Conservation (phyloP, 2,329 filamentous ascomycete species). For the Aspergillus flavus region DNA sequence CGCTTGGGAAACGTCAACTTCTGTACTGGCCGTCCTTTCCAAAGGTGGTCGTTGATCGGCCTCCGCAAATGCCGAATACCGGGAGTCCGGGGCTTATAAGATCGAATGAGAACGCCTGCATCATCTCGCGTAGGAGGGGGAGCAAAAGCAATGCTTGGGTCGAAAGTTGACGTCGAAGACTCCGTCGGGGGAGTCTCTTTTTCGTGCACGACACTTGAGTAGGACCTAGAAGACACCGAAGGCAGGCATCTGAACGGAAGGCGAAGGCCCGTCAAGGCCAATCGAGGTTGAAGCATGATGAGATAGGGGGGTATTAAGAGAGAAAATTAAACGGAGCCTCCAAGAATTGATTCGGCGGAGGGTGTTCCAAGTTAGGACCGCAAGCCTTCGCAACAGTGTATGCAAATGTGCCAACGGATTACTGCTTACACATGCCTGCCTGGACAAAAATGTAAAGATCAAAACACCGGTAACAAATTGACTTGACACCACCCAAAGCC, state of each 20-base stretch:
- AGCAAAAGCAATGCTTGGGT: conserved; percentile 44
- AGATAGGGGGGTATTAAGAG: neutral
- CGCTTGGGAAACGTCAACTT: conserved; percentile 89
- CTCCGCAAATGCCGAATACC: conserved; percentile 89
- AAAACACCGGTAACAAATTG: neutral
- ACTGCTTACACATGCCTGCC: conserved; percentile 19
- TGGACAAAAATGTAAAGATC: neutral
- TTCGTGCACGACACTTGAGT: conserved; percentile 53
- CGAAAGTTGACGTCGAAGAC: conserved; percentile 39
- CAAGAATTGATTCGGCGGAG: conserved; percentile 10
- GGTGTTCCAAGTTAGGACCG: neutral
- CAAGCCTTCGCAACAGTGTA: neutral
- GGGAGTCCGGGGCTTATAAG: conserved; percentile 91
- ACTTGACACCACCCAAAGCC: conserved; percentile 14
- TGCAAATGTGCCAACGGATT: conserved; percentile 2
- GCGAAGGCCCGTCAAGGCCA: conserved; percentile 58
- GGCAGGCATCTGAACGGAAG: conserved; percentile 51
- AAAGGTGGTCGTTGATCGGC: conserved; percentile 93
- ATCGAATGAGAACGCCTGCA: conserved; percentile 62
- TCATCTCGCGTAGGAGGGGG: conserved; percentile 49
- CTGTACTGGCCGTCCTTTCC: conserved; percentile 84
- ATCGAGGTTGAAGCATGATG: conserved; percentile 67
- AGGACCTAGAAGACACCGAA: conserved; percentile 51
- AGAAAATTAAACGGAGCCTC: neutral
- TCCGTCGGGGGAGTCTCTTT: conserved; percentile 29